Conservation (phyloP, 2,329 filamentous ascomycete genomes). For the Xylaria digitata region DNA sequence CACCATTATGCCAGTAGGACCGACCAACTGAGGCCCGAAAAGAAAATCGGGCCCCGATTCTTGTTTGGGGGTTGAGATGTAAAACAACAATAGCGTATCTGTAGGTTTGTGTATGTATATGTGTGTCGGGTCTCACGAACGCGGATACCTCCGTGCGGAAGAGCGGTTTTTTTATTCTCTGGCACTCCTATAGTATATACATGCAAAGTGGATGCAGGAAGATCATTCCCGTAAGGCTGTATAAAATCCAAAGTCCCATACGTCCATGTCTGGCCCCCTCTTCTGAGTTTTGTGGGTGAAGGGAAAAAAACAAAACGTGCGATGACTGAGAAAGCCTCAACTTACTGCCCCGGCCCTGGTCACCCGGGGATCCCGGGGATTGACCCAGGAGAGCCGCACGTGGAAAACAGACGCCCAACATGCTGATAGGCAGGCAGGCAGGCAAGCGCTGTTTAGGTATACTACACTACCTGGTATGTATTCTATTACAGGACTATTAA, state of each 20-base stretch:
- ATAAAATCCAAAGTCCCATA: constrained; percentile 19
- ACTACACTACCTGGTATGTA: no score
- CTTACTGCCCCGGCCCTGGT: background rate
- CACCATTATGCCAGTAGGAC: no score
- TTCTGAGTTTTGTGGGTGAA: background rate
- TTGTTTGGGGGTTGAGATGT: constrained; percentile 20
- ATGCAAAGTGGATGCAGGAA: background rate
- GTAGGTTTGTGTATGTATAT: background rate
- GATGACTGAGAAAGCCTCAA: background rate
- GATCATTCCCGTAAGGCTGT: constrained; percentile 10
- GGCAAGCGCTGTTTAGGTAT: no score
- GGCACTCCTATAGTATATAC: no score
- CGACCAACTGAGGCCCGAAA: no score
- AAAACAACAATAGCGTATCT: background rate
- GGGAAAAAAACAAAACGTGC: background rate
- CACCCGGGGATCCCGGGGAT: background rate
- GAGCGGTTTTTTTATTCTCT: background rate
- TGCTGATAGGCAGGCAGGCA: background rate
- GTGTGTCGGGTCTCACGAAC: constrained; percentile 4
- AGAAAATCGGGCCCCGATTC: no score
- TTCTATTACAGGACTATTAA: background rate
- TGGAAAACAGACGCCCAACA: background rate
- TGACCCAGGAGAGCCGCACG: constrained; percentile 19
- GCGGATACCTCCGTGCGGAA: constrained; percentile 20
- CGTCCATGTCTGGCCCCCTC: background rate